Evolutionary conservation across 441 rosid species (phyloP), one percentile per base, ranked within the genome.

Genomic region (Brassica hybrid): DNA sequence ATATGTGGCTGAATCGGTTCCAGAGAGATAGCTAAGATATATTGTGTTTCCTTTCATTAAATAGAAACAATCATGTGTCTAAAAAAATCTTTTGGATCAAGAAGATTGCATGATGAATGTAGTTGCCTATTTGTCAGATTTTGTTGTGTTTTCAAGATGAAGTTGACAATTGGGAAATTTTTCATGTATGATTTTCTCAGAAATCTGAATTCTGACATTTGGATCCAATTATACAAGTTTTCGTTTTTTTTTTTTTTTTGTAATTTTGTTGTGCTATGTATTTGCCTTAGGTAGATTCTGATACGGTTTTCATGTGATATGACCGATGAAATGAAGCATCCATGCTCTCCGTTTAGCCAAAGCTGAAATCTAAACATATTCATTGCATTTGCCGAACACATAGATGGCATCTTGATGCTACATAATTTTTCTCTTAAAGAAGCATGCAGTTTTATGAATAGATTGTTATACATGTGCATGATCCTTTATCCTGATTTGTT

Each of bases 401-500:
- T 58, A 23, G 52, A 13, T 48, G 56, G 7, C 17, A n/a, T 48
- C 17, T 48, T 7, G 56, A 48, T 48, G 54, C 54, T 45, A 45
- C 56, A 48, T 48, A 5, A n/a, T 0, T 45, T 45, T 4, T 13
- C 16, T 45, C 54, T 45, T 45, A 45, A 62, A 62, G 66, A 62
- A 30, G 13, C 21, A 61, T 62, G 12, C 21, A 9, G 23, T 56
- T 48, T 48, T n/a, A n/a, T 48, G 56, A n/a, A 12, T 13, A 48
- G 17, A n/a, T n/a, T 5, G 17, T 1, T 48, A 48, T 48, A 6
- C 8, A 48, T n/a, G 8, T 45, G 54, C 16, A 45, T 45, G 16
- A 54, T 16, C 17, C 2, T 7, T 21, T 60, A n/a, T 75, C 34
- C n/a, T 75, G 38, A 74, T 75, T 63, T 75, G 14, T 75, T 65